Conservation (phyloP, 2,329 filamentous ascomycete genomes). For the Apiospora saccharicola region DNA sequence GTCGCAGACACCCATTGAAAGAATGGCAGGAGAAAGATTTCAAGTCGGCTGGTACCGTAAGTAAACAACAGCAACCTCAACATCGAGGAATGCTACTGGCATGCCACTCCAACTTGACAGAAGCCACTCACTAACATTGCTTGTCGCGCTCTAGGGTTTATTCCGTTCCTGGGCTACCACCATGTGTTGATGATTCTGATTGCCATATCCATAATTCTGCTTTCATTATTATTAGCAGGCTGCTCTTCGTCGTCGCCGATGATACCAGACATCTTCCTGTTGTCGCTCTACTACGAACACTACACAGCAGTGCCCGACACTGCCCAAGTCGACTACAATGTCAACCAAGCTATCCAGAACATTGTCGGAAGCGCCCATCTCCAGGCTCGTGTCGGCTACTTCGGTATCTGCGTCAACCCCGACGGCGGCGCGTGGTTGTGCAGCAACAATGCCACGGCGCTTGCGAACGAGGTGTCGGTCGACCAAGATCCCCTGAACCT, state of each 20-base stretch:
- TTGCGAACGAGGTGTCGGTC: conserved; percentile 86
- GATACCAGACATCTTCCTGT: conserved; percentile 95
- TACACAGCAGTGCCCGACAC: conserved; percentile 85
- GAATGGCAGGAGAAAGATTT: conserved; percentile 43
- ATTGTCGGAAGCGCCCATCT: conserved; percentile 86
- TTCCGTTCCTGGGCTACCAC: conserved; percentile 76
- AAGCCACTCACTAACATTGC: not conserved
- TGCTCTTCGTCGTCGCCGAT: conserved; percentile 96
- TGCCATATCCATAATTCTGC: conserved; percentile 88
- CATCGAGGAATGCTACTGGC: not conserved
- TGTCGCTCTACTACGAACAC: conserved; percentile 94
- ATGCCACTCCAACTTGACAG: not conserved
- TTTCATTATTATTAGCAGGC: conserved; percentile 91
- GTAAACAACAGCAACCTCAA: not conserved
- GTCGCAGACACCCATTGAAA: not conserved
- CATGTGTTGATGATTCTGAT: conserved; percentile 98
- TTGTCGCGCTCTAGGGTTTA: conserved; percentile 55
- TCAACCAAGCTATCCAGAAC: conserved; percentile 84
- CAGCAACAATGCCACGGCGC: conserved; percentile 93
- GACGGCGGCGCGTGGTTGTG: conserved; percentile 92
- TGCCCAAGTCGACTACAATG: conserved; percentile 88
- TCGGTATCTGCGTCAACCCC: conserved; percentile 94
- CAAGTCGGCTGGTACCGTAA: conserved; percentile 52
- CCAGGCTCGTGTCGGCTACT: conserved; percentile 94
- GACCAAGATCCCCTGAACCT: conserved; percentile 96